Percentiles rank a stretch among this genome's conserved stretches.
Conservation (phyloP, 2,329 filamentous ascomycete genomes). For the Davidsoniella australis region DNA sequence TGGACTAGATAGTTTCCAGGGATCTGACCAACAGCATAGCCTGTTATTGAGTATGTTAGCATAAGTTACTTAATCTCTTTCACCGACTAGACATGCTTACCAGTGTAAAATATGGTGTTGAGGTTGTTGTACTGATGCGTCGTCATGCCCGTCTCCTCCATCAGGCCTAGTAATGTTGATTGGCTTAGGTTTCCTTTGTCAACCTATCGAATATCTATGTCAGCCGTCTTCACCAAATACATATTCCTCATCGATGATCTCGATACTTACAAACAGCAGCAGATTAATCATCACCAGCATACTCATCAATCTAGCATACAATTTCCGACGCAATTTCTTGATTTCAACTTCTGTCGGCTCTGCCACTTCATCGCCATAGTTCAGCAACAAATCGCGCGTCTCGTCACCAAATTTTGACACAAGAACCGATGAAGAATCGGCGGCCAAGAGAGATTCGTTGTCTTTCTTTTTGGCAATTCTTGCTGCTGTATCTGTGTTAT, state of each 20-base stretch:
- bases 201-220: neutral
- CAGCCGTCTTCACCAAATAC: neutral
- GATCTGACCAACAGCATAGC: slow-evolving; percentile 6
- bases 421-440: neutral
- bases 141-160: slow-evolving; percentile 7
- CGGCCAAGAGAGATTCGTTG: too few species aligned
- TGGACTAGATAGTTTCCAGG: slow-evolving; percentile 5
- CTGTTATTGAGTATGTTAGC: neutral
- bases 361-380: neutral
- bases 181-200: slow-evolving; percentile 6
- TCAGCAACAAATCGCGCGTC: neutral
- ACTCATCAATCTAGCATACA: slow-evolving; percentile 1
- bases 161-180: slow-evolving; percentile 4
- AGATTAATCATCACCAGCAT: neutral
- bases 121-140: slow-evolving; percentile 31
- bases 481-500: neutral
- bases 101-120: slow-evolving; percentile 33
- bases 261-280: slow-evolving; percentile 3
- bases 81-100: slow-evolving; percentile 24
- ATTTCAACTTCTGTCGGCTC: neutral
- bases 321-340: neutral
- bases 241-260: too few species aligned
- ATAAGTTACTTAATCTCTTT: slow-evolving; percentile 1
- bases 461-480: neutral
- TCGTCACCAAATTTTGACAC: neutral